Evolutionary conservation across 2,329 filamentous ascomycete species (phyloP).

Genomic region (Plectosphaerella plurivora): DNA sequence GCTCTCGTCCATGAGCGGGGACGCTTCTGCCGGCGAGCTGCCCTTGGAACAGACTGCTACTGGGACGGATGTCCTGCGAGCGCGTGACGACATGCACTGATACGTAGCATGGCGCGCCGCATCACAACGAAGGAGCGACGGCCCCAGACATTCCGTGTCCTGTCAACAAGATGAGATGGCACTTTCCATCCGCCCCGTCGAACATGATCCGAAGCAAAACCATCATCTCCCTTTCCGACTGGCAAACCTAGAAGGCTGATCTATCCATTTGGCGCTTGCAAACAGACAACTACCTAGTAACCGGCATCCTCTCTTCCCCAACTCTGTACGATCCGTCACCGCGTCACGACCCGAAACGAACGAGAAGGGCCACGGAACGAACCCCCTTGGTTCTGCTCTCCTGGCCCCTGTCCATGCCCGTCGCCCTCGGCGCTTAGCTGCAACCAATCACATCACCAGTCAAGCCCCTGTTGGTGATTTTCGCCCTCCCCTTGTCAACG

Average conservation of each 20-base stretch:
- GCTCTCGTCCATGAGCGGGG: too few relatives aligned
- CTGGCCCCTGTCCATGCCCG: not conserved
- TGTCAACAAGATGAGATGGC: not conserved
- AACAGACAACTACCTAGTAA: not conserved
- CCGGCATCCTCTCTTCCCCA: not conserved
- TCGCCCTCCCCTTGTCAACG: constrained; percentile 1
- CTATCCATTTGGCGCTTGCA: too few relatives aligned
- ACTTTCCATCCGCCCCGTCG: not conserved
- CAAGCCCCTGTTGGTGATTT: constrained; percentile 5
- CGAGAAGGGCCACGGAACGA: not conserved
- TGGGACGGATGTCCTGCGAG: too few relatives aligned
- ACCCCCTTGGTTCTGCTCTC: not conserved
- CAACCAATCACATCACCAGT: constrained; percentile 6
- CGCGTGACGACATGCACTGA: too few relatives aligned
- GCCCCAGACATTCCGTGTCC: not conserved
- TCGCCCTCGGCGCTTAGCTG: constrained; percentile 8
- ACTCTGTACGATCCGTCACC: not conserved
- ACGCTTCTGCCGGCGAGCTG: too few relatives aligned
- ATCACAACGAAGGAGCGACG: too few relatives aligned
- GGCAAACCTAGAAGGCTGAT: too few relatives aligned
- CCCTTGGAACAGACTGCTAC: too few relatives aligned
- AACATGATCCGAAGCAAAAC: too few relatives aligned
- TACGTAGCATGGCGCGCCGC: too few relatives aligned
- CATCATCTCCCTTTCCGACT: too few relatives aligned
- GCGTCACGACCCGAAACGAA: not conserved